phyloP scores from a whole-genome alignment of 495 filamentous ascomycete species.

The Recurvomyces mirabilis region DNA sequence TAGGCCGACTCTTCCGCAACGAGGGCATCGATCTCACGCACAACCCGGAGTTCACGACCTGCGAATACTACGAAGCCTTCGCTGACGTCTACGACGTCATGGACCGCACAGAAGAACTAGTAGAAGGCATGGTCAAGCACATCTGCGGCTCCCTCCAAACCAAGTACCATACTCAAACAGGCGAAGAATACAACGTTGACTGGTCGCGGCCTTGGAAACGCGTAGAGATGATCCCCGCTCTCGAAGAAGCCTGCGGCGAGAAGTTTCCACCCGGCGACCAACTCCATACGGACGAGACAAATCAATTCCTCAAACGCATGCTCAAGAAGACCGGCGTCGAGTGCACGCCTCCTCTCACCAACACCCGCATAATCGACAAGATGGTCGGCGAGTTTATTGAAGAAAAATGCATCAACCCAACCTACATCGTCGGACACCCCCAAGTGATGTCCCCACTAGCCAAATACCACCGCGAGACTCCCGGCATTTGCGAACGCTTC shows the following conservation, averaged over 20 bases:
- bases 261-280: conserved; percentile 85
- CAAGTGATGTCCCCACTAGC: conserved; percentile 97
- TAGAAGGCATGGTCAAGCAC: conserved; percentile 82
- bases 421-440: conserved; percentile 88
- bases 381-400: conserved; percentile 95
- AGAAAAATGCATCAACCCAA: conserved; percentile 84
- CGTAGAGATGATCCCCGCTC: conserved; percentile 90
- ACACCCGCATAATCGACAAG: conserved; percentile 96
- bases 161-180: conserved; percentile 66
- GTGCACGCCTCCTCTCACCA: conserved; percentile 81
- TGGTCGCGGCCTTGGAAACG: conserved; percentile 92
- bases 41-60: conserved; percentile 97
- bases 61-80: conserved; percentile 95
- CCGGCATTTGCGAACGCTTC: conserved; percentile 89
- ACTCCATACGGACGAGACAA: conserved; percentile 79
- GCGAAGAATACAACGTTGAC: conserved; percentile 80
- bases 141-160: conserved; percentile 79
- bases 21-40: conserved; percentile 94
- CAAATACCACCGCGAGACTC: conserved; percentile 75
- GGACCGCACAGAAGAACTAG: conserved; percentile 86
- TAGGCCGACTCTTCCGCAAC: conserved; percentile 86
- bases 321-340: conserved; percentile 84
- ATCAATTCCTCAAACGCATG: conserved; percentile 71
- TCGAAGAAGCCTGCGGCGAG: conserved; percentile 81
- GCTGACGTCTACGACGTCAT: conserved; percentile 89